These are phyloP conservation scores for Fonsecaea monophora DNA, from an alignment of 2,329 filamentous ascomycete genomes.

Conservation along the genomic window DNA sequence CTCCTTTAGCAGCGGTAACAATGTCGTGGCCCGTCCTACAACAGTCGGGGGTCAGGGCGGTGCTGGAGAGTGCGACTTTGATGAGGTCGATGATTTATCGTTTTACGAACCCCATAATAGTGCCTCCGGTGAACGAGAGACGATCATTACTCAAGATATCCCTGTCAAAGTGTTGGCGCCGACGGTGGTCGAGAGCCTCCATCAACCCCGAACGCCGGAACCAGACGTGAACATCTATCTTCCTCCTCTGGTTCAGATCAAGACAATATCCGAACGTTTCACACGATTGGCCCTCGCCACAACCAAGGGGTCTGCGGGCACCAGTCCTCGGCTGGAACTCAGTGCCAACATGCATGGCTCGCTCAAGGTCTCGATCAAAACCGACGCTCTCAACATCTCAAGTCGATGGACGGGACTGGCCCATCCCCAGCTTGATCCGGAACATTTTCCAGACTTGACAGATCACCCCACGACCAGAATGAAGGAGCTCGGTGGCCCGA, in stretches of 20 bases:
- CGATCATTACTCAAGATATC: constrained; percentile 92
- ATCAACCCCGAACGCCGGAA: constrained; percentile 88
- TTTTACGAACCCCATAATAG: constrained; percentile 55
- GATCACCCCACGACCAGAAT: constrained; percentile 84
- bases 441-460: constrained; percentile 72
- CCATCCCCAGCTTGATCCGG: constrained; percentile 86
- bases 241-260: constrained; percentile 84
- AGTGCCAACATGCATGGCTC: constrained; percentile 94
- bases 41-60: constrained; percentile 34
- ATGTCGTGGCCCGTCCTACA: constrained; percentile 49
- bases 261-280: constrained; percentile 93
- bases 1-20: constrained; percentile 62
- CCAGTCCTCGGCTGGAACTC: constrained; percentile 70
- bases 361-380: constrained; percentile 77
- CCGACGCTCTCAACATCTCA: constrained; percentile 83
- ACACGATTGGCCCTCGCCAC: constrained; percentile 74
- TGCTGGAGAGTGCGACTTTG: constrained; percentile 38
- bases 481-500: constrained; percentile 62
- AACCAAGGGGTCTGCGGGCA: constrained; percentile 37
- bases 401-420: constrained; percentile 84
- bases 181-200: constrained; percentile 84
- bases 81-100: constrained; percentile 53
- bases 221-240: constrained; percentile 94
- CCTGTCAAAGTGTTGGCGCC: constrained; percentile 89
- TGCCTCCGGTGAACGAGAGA: constrained; percentile 76